Evolutionary conservation across 2,329 filamentous ascomycete genomes (phyloP).

Genomic region (Myriosclerotinia duriaeana): DNA sequence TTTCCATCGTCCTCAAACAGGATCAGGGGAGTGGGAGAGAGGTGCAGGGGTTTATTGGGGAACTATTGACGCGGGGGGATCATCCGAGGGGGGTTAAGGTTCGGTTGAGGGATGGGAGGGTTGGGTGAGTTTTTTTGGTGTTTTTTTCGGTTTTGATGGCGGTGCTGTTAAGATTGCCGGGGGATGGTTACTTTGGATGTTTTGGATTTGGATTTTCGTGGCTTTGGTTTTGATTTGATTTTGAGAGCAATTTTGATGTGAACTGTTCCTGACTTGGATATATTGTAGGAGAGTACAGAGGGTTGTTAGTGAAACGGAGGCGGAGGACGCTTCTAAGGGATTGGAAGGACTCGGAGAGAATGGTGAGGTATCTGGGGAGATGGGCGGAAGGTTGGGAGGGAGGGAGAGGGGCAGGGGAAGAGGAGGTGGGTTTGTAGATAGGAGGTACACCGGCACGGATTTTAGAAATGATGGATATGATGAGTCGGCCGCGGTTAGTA

Average conservation of each 20-base stretch:
- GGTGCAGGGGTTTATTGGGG: conserved; percentile 36
- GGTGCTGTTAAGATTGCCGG: not conserved
- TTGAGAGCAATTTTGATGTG: too few relatives aligned
- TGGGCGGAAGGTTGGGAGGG: too few relatives aligned
- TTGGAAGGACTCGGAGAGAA: not conserved
- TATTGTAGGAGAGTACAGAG: conserved; percentile 33
- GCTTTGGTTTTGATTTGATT: too few relatives aligned
- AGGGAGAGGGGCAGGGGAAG: conserved; percentile 26
- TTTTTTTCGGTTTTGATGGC: not conserved
- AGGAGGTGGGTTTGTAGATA: not conserved
- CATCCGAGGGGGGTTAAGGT: conserved; percentile 41
- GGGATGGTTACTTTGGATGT: not conserved
- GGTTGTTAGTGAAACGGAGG: conserved; percentile 32
- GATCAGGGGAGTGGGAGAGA: conserved; percentile 39
- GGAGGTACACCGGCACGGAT: conserved; percentile 26
- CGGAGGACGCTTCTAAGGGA: conserved; percentile 22
- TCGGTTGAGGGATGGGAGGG: conserved; percentile 36
- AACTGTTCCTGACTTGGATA: too few relatives aligned
- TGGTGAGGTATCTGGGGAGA: not conserved
- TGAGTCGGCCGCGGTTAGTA: conserved; percentile 19
- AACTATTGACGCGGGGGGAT: conserved; percentile 38
- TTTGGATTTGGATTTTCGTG: too few relatives aligned
- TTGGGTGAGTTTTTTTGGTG: conserved; percentile 26
- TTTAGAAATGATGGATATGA: conserved; percentile 29
- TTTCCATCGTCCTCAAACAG: conserved; percentile 39